Base-by-base conservation (phyloP, 148 eudicot genomes). In the Silene conica region DNA sequence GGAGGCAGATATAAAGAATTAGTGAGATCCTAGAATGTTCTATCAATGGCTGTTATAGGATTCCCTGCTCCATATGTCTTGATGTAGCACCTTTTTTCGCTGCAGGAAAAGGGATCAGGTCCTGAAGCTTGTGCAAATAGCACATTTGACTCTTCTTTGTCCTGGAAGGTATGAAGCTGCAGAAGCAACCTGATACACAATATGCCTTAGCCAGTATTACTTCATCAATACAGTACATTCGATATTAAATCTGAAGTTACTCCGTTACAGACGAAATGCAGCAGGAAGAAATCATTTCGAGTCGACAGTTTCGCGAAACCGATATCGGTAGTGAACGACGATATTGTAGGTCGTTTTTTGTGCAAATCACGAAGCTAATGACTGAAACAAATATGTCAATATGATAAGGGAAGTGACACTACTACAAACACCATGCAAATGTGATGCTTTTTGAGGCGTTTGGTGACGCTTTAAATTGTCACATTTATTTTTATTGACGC, bases 1-100 rank as follows among this genome's bases (percentile, higher is more conserved):
- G 72, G 97, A 91, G 76, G 79, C 82, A 20, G 97, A 88, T 77
- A 91, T 87, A 54, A 94, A 88, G 79, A 94, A 91, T 84, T 88
- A 80, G 98, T 93, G 63, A 78, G 80, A 66, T 59, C 60, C 46
- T 70, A 41, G 3, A 45, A 55, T 74, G n/a, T n/a, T 1, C 13
- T 63, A 15, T 25, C 66, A 28, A 9, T 21, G 38, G 25, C 19
- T n/a, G n/a, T n/a, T n/a, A n/a, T n/a, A n/a, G n/a, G n/a, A n/a
- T n/a, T n/a, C n/a, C n/a, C n/a, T n/a, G 1, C 20, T 67, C 4
- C 8, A 6, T 6, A 45, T 67, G 31, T 11, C 16, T 50, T 23
- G 18, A 23, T 34, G 3, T 43, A n/a, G 0, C 21, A 60, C 25
- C 8, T 72, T 60, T 4, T 38, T 21, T n/a, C 69, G 67, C 75